A percentile compares a stretch with the other conserved stretches of the same genome.
phyloP scores from a whole-genome alignment of 2,329 filamentous ascomycete species.

The Aspergillus pseudoviridinutans region DNA sequence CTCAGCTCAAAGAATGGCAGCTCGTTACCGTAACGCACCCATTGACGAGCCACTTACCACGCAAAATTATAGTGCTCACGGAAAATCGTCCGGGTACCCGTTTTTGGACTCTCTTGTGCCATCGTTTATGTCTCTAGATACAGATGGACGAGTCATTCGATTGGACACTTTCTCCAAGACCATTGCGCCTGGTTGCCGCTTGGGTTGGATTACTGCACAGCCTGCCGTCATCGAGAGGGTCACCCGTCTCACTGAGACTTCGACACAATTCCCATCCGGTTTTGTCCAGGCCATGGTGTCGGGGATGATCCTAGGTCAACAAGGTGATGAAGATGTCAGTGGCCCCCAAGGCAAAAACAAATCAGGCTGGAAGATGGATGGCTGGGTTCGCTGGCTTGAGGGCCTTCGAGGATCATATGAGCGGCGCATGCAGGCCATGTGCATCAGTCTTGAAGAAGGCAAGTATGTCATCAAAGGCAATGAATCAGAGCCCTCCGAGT shows the following conservation, averaged over 20 bases:
- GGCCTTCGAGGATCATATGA: constrained; percentile 82
- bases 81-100: constrained; percentile 61
- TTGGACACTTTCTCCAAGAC: constrained; percentile 95
- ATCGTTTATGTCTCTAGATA: constrained; percentile 76
- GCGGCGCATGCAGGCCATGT: constrained; percentile 78
- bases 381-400: constrained; percentile 88
- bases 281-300: constrained; percentile 79
- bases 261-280: constrained; percentile 79
- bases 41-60: constrained; percentile 32
- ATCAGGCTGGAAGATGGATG: constrained; percentile 71
- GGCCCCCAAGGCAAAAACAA: constrained; percentile 44
- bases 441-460: constrained; percentile 65
- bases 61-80: constrained; percentile 39
- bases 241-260: constrained; percentile 68
- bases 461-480: constrained; percentile 60
- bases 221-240: constrained; percentile 73
- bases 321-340: constrained; percentile 49
- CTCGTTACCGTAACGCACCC: constrained; percentile 23
- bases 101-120: constrained; percentile 82
- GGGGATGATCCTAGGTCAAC: constrained; percentile 62
- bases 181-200: constrained; percentile 79
- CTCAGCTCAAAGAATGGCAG: constrained; percentile 53
- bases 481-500: constrained; percentile 26
- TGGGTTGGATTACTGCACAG: constrained; percentile 88
- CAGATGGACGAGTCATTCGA: constrained; percentile 80